Percentiles rank a stretch among this genome's conserved stretches.
phyloP scores from a whole-genome alignment of 331 rosid species.

The Stylosanthes scabra region DNA sequence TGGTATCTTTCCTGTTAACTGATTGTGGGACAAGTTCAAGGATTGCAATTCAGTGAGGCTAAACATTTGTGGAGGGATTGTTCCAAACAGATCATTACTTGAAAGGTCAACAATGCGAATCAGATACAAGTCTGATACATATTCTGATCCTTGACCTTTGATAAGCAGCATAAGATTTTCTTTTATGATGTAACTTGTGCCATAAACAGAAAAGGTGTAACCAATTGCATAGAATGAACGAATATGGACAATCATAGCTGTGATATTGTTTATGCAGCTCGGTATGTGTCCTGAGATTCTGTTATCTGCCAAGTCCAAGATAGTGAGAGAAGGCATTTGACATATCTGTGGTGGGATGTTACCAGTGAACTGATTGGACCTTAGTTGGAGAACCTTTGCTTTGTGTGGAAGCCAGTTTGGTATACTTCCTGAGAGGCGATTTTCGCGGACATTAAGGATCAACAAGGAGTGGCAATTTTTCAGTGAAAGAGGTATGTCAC shows the following conservation, averaged over 20 bases:
- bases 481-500: not conserved
- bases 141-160: not conserved
- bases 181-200: not conserved
- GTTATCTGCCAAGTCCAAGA: not conserved
- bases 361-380: not conserved
- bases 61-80: constrained; percentile 11
- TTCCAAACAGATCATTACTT: not conserved
- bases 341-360: constrained; percentile 2
- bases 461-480: not conserved
- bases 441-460: not conserved
- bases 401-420: not conserved
- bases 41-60: constrained; percentile 8
- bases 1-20: not conserved
- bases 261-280: not conserved
- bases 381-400: not conserved
- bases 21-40: constrained; percentile 11
- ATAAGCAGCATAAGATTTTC: not conserved
- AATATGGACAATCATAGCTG: not conserved
- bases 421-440: constrained; percentile 4
- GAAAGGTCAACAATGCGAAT: not conserved
- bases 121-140: not conserved
- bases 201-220: not conserved
- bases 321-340: constrained; percentile 1
- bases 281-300: not conserved
- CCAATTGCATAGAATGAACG: not conserved